Conservation (phyloP, 441 rosid genomes). For the Kokia cookei region DNA sequence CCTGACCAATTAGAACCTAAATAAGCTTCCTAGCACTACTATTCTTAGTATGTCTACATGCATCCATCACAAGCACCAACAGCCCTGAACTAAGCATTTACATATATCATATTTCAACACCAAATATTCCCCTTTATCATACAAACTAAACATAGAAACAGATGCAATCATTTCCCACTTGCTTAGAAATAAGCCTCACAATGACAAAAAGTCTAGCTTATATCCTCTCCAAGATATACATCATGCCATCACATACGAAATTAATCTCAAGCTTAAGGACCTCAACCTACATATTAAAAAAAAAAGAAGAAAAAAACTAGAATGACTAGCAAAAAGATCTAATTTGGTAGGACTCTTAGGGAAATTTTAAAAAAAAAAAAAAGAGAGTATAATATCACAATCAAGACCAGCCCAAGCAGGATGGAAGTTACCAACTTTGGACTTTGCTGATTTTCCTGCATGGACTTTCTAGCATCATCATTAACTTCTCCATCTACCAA, state of each 20-base stretch:
- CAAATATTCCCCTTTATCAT: not conserved
- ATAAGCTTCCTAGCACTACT: not conserved
- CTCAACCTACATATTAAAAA: not conserved
- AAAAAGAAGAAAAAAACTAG: not conserved
- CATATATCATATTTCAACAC: not conserved
- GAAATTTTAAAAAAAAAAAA: not conserved
- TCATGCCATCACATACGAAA: not conserved
- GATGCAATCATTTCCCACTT: not conserved
- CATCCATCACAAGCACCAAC: not conserved
- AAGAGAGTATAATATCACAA: not conserved
- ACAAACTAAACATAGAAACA: not conserved
- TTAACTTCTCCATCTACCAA: not conserved
- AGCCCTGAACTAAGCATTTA: not conserved
- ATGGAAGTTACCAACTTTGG: slow-evolving; percentile 12
- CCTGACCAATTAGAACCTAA: not conserved
- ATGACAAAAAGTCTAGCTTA: not conserved
- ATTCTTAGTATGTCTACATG: not conserved
- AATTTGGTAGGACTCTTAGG: not conserved
- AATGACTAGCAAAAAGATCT: not conserved
- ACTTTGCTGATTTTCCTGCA: slow-evolving; percentile 9
- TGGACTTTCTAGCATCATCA: slow-evolving; percentile 10
- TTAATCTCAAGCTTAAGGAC: not conserved
- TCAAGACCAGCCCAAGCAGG: slow-evolving; percentile 3
- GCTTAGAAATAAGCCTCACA: not conserved
- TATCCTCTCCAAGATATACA: not conserved